Evolutionary conservation across 257 asterid genomes (phyloP).

Genomic region (Capsicum chinense): DNA sequence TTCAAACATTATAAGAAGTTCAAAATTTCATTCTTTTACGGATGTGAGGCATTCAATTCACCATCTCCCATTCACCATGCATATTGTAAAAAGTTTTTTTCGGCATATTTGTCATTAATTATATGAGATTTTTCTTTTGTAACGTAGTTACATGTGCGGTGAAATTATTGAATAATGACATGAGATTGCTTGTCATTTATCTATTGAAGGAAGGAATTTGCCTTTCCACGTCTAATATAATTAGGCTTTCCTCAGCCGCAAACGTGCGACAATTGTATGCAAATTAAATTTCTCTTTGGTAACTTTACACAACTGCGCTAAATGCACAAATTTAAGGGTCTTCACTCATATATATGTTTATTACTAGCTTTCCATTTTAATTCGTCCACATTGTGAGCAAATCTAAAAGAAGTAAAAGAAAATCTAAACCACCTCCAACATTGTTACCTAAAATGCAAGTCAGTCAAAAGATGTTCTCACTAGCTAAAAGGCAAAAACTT

Average conservation of each 20-base stretch:
- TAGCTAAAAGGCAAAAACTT: background rate
- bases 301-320: background rate
- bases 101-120: too few species aligned
- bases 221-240: background rate
- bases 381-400: constrained; percentile 2
- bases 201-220: too few species aligned
- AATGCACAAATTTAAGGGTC: background rate
- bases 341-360: background rate
- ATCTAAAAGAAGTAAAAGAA: constrained; percentile 15
- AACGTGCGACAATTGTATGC: background rate
- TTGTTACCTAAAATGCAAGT: constrained; percentile 4
- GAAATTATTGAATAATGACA: too few species aligned
- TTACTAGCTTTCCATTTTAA: background rate
- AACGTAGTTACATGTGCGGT: background rate
- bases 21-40: too few species aligned
- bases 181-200: too few species aligned
- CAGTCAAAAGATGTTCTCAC: background rate
- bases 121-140: background rate
- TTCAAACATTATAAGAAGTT: too few species aligned
- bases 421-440: constrained; percentile 17
- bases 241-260: background rate
- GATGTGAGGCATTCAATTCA: too few species aligned
- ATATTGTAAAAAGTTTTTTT: background rate
- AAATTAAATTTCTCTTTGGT: too few species aligned
- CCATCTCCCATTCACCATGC: too few species aligned